phyloP scores from a whole-genome alignment of 163 green algal genomes.

The Scenedesmus sp. region DNA sequence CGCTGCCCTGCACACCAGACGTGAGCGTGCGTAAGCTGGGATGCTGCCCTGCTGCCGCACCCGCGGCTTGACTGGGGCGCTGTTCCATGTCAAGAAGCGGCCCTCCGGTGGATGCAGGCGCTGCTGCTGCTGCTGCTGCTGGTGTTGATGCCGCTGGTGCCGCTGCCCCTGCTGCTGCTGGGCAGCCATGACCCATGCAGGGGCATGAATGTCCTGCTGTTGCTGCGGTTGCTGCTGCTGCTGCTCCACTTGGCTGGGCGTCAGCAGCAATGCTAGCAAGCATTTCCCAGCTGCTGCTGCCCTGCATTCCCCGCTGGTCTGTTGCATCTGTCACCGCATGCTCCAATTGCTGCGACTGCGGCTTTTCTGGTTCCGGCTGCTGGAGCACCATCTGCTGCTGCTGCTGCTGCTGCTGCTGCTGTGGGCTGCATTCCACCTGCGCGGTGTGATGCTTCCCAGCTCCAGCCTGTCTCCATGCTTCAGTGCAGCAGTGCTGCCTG shows the following conservation, averaged over 20 bases:
- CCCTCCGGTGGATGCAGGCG: not conserved
- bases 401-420: constrained; percentile 19
- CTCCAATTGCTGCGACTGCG: not conserved
- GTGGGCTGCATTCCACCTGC: constrained; percentile 55
- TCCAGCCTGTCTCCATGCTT: constrained; percentile 75
- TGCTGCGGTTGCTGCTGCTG: constrained; percentile 47
- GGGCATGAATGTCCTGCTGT: not conserved
- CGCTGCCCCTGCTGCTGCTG: not conserved
- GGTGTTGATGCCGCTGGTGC: constrained; percentile 14
- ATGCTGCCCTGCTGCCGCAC: not conserved
- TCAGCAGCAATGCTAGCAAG: not conserved
- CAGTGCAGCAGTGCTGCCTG: constrained; percentile 65
- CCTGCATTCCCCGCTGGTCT: not conserved
- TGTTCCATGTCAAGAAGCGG: not conserved
- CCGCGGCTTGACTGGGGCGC: not conserved
- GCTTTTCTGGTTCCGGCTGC: not conserved
- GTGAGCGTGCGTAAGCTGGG: not conserved
- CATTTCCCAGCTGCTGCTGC: constrained; percentile 11
- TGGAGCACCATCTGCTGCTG: constrained; percentile 27
- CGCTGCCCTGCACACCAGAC: not conserved
- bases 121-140: constrained; percentile 36
- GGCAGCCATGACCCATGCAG: not conserved
- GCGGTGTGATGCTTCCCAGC: constrained; percentile 75
- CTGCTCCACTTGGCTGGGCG: not conserved
- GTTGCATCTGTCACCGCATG: constrained; percentile 1